These are phyloP conservation scores for Fusarium kyushuense DNA, from an alignment of 2,329 filamentous ascomycete species.

Conservation along the genomic window DNA sequence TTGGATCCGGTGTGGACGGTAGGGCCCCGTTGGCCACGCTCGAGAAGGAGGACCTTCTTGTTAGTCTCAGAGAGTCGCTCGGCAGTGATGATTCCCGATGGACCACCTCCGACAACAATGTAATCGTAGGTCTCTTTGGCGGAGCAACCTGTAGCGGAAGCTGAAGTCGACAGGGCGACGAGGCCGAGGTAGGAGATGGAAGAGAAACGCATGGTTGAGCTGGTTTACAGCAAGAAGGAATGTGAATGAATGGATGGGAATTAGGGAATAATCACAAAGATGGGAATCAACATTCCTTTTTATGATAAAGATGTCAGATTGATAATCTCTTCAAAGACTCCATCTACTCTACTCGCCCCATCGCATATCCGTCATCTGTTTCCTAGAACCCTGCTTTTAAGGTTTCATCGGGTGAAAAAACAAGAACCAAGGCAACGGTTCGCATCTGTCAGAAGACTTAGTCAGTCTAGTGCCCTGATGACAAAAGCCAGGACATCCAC, in stretches of 20 bases:
- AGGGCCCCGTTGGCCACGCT: constrained; percentile 66
- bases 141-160: neutral
- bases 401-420: neutral
- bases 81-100: constrained; percentile 45
- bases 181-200: constrained; percentile 2
- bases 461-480: neutral
- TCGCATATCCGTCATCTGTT: neutral
- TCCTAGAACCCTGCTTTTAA: constrained; percentile 1
- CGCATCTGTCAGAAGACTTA: neutral
- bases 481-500: neutral
- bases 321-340: neutral
- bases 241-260: neutral
- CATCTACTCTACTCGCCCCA: neutral
- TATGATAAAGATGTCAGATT: neutral
- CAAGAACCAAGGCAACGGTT: constrained; percentile 1
- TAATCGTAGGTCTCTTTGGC: constrained; percentile 46
- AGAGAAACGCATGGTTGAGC: constrained; percentile 15
- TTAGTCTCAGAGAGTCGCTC: constrained; percentile 69
- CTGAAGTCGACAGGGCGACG: neutral
- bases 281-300: neutral
- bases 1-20: constrained; percentile 72
- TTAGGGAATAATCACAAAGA: neutral
- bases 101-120: constrained; percentile 45
- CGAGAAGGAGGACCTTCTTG: constrained; percentile 72
- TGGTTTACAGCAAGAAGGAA: neutral